Evolutionary conservation across 2,329 filamentous ascomycete genomes (phyloP), one percentile per base, ranked within the genome.

Genomic region (Epichloe brachyelytri): DNA sequence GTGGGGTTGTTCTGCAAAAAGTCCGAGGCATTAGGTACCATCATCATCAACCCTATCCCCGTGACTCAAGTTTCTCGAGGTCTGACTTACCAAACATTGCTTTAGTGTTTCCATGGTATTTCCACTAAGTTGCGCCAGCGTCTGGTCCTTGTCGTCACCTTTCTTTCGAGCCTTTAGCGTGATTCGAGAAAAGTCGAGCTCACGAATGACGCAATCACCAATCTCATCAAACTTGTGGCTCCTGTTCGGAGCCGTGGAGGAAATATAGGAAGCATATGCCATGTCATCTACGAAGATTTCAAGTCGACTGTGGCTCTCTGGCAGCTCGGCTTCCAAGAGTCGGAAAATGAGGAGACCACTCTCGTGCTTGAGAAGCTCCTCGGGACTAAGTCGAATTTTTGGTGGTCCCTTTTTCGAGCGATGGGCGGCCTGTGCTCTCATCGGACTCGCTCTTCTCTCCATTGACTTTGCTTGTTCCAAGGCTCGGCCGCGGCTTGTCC

Each of bases 231-330:
- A 88, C 49, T 80, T 86, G 62, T 83, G 78, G 11, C 76, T 71
- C 59, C 76, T 84, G 40, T 75, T 78, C 61, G 80, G 83, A 34
- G 89, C 84, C 56, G 82, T 88, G 1, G 86, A 82, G 11, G 89
- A 94, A 2, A 80, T 76, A 64, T 95, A 97, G 0, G 89, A 86
- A 0, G 93, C 85, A 71, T 93, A 97, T 34, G 88, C 80, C 78
- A 93, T 89, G 64, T 98, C 93, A 65, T 98, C 93, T 65, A 97
- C 93, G 56, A 91, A 74, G 7, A 98, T 80, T 65, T 98, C 89
- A 20, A 98, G 73, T 55, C 88, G 84, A 33, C 82, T 84, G 57
- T 90, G 79, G 49, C 75, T 79, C 56, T 86, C 81, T 0, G 87
- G 79, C 63, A 98, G 78, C 51, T 96, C 85, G 22, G 85, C 89